Evolutionary conservation across 2,329 filamentous ascomycete species (phyloP).

Genomic region (Lecanosticta acicola): DNA sequence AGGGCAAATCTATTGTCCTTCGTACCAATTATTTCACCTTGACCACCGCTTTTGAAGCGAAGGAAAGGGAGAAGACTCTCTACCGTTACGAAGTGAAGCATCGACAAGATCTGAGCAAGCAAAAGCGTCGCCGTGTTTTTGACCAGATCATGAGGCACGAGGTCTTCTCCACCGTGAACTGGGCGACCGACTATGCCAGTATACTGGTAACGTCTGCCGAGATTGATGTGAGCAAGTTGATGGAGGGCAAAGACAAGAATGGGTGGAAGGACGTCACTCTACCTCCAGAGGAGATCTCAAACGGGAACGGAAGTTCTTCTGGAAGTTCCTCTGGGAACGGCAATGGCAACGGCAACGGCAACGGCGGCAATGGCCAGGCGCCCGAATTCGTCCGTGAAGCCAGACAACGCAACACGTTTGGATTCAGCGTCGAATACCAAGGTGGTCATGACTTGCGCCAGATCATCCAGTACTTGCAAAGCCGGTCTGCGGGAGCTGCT

Average conservation of each 20-base stretch:
- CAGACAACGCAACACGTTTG: slow-evolving; percentile 31
- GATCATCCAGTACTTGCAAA: slow-evolving; percentile 42
- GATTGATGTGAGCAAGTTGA: slow-evolving; percentile 19
- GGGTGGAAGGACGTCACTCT: slow-evolving; percentile 31
- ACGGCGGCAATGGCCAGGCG: neutral
- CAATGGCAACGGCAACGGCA: slow-evolving; percentile 1
- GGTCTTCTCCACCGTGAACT: slow-evolving; percentile 28
- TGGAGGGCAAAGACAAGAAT: slow-evolving; percentile 4
- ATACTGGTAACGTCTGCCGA: slow-evolving; percentile 32
- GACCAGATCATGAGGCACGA: slow-evolving; percentile 38
- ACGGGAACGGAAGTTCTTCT: neutral
- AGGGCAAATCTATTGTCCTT: slow-evolving; percentile 36
- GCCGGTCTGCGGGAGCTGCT: slow-evolving; percentile 29
- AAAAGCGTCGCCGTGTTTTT: slow-evolving; percentile 46
- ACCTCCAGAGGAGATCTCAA: slow-evolving; percentile 10
- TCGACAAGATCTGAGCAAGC: slow-evolving; percentile 31
- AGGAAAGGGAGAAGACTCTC: slow-evolving; percentile 26
- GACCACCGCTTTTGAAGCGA: slow-evolving; percentile 32
- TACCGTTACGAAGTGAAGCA: slow-evolving; percentile 37
- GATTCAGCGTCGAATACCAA: slow-evolving; percentile 33
- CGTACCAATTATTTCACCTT: slow-evolving; percentile 42
- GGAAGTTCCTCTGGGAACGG: neutral
- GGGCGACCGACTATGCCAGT: slow-evolving; percentile 39
- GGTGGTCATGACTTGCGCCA: slow-evolving; percentile 36
- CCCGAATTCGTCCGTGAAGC: slow-evolving; percentile 24